Conservation (phyloP, 257 asterid species). For the Solanum ossicruentum region DNA sequence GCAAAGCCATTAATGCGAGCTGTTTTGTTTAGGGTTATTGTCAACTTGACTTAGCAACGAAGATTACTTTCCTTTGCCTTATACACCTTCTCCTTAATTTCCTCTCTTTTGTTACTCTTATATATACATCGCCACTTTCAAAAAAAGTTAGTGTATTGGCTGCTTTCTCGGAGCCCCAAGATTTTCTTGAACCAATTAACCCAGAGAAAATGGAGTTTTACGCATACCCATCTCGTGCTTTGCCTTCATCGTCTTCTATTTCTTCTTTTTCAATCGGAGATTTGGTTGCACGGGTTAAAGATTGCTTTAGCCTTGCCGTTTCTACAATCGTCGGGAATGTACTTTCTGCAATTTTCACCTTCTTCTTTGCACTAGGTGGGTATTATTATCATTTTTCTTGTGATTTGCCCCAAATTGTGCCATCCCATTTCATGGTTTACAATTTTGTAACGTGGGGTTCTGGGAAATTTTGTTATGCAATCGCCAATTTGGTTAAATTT, state of each 20-base stretch:
- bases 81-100: background rate
- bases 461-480: background rate
- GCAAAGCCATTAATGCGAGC: background rate
- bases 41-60: background rate
- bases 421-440: background rate
- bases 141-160: background rate
- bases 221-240: conserved; percentile 53
- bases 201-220: conserved; percentile 54
- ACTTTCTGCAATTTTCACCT: conserved; percentile 79
- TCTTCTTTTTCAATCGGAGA: conserved; percentile 36
- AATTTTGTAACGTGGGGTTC: background rate
- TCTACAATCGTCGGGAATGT: conserved; percentile 72
- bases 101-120: background rate
- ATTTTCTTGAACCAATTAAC: background rate
- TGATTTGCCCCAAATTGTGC: background rate
- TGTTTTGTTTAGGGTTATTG: background rate
- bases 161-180: background rate
- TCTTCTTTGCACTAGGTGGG: conserved; percentile 84
- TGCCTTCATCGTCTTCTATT: conserved; percentile 35
- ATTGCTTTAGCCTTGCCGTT: conserved; percentile 51
- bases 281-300: conserved; percentile 49
- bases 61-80: background rate
- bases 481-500: background rate
- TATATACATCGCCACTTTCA: background rate
- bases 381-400: background rate